Evolutionary conservation across 169 alveolate genomes (phyloP).

Genomic region (Plasmodium fragile): DNA sequence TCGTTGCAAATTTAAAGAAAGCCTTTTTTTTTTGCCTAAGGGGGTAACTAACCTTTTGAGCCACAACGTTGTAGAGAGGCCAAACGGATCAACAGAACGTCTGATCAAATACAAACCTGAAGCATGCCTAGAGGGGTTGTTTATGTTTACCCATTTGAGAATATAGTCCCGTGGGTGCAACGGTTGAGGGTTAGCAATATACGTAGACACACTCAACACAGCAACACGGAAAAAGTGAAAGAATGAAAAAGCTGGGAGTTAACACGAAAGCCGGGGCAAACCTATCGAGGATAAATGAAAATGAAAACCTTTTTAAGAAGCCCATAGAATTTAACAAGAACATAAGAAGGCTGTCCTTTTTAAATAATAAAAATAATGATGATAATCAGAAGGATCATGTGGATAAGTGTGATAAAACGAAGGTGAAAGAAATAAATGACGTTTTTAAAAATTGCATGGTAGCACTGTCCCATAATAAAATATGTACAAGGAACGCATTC

Average conservation of each 20-base stretch:
- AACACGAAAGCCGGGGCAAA: constrained; percentile 13
- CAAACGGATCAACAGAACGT: not conserved
- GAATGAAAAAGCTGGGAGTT: constrained; percentile 67
- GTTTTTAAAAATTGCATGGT: constrained; percentile 86
- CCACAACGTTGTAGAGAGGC: not conserved
- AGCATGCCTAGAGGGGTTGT: not conserved
- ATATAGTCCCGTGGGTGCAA: not conserved
- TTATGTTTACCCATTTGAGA: not conserved
- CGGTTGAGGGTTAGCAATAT: not conserved
- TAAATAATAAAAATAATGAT: constrained; percentile 42
- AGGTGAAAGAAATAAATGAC: constrained; percentile 80
- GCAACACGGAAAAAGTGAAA: not conserved
- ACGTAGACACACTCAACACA: not conserved
- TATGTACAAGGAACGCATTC: constrained; percentile 89
- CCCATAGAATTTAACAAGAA: constrained; percentile 70
- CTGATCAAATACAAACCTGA: not conserved
- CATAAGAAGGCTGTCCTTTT: constrained; percentile 54
- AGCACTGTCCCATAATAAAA: constrained; percentile 87
- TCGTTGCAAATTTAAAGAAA: not conserved
- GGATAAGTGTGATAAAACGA: constrained; percentile 45
- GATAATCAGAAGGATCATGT: not conserved
- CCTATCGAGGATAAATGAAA: constrained; percentile 13
- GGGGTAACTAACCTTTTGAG: not conserved
- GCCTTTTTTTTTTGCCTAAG: not conserved
- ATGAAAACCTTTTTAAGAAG: constrained; percentile 33